A percentile compares a stretch with the other conserved stretches of the same genome.
Evolutionary conservation across 495 filamentous ascomycete species (phyloP).

Genomic region (Penicillium crystallinum): DNA sequence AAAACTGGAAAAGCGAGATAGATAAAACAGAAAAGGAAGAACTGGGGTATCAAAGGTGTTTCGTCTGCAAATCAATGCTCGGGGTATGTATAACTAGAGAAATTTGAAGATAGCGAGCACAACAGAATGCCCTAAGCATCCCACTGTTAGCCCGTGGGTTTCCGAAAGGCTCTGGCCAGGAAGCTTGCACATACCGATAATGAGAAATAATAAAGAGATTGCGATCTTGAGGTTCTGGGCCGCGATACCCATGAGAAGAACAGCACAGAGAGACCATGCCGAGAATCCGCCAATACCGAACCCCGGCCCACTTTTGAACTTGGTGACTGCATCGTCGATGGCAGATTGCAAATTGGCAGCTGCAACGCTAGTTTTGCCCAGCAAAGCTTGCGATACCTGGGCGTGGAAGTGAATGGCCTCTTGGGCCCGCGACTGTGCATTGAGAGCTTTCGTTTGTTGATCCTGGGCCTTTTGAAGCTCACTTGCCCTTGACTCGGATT

Average conservation of each 20-base stretch:
- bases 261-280: constrained; percentile 19
- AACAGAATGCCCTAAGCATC: background rate
- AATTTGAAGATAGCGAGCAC: background rate
- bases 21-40: background rate
- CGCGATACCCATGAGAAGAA: constrained; percentile 22
- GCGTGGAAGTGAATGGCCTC: constrained; percentile 30
- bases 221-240: constrained; percentile 22
- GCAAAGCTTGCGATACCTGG: constrained; percentile 32
- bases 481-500: constrained; percentile 32
- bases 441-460: constrained; percentile 31
- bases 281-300: constrained; percentile 22
- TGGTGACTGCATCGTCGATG: constrained; percentile 37
- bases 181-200: constrained; percentile 12
- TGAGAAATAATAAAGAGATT: constrained; percentile 17
- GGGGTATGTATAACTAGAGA: background rate
- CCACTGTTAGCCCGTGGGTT: background rate
- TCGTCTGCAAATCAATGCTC: background rate
- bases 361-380: constrained; percentile 32
- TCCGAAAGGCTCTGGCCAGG: background rate
- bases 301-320: constrained; percentile 25
- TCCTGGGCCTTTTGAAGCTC: constrained; percentile 34
- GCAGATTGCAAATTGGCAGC: constrained; percentile 38
- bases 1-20: background rate
- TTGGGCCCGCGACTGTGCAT: constrained; percentile 31
- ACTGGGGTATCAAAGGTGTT: background rate